phyloP scores from a whole-genome alignment of 768 basidiomycete species.

The Boletus vermiculosoides region DNA sequence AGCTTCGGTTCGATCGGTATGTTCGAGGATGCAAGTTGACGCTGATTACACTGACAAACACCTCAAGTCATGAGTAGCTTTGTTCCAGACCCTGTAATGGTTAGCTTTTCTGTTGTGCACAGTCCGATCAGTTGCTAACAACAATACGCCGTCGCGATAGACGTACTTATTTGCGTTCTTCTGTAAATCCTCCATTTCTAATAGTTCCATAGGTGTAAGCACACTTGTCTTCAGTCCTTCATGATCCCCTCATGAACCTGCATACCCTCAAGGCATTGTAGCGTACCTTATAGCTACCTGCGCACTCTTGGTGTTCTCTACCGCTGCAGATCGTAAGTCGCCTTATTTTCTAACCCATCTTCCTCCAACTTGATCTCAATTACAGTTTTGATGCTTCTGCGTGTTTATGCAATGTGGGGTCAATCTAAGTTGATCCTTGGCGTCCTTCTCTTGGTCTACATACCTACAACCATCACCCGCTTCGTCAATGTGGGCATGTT shows the following conservation, averaged over 20 bases:
- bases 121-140: not conserved
- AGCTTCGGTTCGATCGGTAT: not conserved
- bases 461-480: not conserved
- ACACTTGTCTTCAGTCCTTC: not conserved
- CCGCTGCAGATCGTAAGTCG: conserved; percentile 4
- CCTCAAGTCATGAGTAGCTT: not conserved
- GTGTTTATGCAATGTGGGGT: conserved; percentile 2
- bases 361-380: no score
- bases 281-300: not conserved
- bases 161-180: not conserved
- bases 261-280: not conserved
- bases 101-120: not conserved
- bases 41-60: not conserved
- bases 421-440: conserved; percentile 1
- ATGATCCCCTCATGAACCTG: not conserved
- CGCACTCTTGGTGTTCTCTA: not conserved
- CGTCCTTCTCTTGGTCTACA: conserved; percentile 1
- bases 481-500: not conserved
- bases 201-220: not conserved
- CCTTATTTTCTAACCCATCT: not conserved
- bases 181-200: not conserved
- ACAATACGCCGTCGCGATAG: not conserved
- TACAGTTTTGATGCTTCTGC: not conserved
- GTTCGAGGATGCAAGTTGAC: not conserved
- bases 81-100: not conserved